A percentile compares a stretch with the other conserved stretches of the same genome.
These are phyloP conservation scores for Yamadazyma aaseri DNA, from an alignment of 1,139 yeast genomes.

Conservation along the genomic window DNA sequence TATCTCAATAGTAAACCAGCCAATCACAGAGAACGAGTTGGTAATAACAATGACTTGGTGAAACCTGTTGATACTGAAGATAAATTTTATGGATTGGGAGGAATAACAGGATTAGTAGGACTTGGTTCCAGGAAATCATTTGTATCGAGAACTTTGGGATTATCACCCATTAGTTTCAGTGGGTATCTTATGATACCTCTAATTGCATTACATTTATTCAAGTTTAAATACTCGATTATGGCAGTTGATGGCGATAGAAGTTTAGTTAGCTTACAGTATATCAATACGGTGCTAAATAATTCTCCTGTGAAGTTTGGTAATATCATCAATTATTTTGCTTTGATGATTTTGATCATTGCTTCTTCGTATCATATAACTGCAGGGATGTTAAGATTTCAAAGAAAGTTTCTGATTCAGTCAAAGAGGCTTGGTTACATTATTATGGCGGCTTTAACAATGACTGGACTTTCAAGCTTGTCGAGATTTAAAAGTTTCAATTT, in stretches of 20 bases:
- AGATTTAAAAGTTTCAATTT: slow-evolving; percentile 19
- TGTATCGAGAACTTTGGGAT: slow-evolving; percentile 28
- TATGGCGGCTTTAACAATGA: slow-evolving; percentile 23
- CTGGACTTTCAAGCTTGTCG: slow-evolving; percentile 26
- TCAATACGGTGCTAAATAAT: slow-evolving; percentile 42
- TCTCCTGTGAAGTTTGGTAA: slow-evolving; percentile 20
- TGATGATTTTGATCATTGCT: slow-evolving; percentile 23
- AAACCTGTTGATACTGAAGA: slow-evolving; percentile 23
- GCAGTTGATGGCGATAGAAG: slow-evolving; percentile 65
- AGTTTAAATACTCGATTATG: slow-evolving; percentile 51
- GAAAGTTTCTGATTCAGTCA: slow-evolving; percentile 28
- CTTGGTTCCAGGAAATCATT: slow-evolving; percentile 51
- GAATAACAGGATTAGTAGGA: slow-evolving; percentile 53
- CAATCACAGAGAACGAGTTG: slow-evolving; percentile 9
- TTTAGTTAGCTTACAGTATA: slow-evolving; percentile 52
- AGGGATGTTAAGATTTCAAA: slow-evolving; percentile 33
- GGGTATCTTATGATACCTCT: slow-evolving; percentile 57
- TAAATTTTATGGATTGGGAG: slow-evolving; percentile 58
- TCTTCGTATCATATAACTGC: slow-evolving; percentile 36
- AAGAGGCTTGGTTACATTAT: slow-evolving; percentile 35
- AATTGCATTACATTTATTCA: slow-evolving; percentile 45
- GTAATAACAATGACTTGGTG: slow-evolving; percentile 10
- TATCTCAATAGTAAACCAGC: slow-evolving; percentile 21
- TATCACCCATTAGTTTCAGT: slow-evolving; percentile 54
- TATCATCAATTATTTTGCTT: slow-evolving; percentile 19